These are phyloP conservation scores for Colletotrichum spinosum DNA, from an alignment of 2,329 filamentous ascomycete species.

Conservation along the genomic window DNA sequence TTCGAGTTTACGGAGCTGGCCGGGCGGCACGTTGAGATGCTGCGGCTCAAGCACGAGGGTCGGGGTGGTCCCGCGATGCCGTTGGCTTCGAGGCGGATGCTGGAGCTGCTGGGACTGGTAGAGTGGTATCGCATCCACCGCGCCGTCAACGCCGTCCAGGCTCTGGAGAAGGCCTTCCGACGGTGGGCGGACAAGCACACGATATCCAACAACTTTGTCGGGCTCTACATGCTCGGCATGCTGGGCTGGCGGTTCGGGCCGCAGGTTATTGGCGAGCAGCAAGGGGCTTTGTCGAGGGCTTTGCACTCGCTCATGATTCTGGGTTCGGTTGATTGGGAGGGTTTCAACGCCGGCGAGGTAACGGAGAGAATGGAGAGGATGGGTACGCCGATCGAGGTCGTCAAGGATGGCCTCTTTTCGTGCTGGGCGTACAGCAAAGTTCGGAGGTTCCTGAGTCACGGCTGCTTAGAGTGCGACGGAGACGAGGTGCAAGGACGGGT, in stretches of 20 bases:
- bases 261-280: constrained; percentile 4
- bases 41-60: constrained; percentile 6
- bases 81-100: background rate
- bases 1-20: constrained; percentile 1
- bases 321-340: constrained; percentile 4
- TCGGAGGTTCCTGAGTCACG: constrained; percentile 15
- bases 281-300: constrained; percentile 4
- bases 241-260: constrained; percentile 21
- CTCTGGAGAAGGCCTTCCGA: constrained; percentile 14
- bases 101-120: constrained; percentile 7
- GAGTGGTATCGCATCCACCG: constrained; percentile 28
- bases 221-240: constrained; percentile 10
- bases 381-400: constrained; percentile 4
- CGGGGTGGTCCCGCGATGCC: background rate
- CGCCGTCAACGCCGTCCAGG: constrained; percentile 19
- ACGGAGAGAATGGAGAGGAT: constrained; percentile 6
- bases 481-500: background rate
- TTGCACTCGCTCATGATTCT: constrained; percentile 9
- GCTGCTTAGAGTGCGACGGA: background rate
- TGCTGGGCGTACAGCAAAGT: constrained; percentile 7
- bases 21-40: constrained; percentile 13
- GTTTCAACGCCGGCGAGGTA: background rate
- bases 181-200: background rate
- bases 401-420: constrained; percentile 8
- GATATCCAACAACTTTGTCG: background rate